Base-by-base conservation (phyloP, 345 rosid species). In the Arabidopsis suecica region DNA sequence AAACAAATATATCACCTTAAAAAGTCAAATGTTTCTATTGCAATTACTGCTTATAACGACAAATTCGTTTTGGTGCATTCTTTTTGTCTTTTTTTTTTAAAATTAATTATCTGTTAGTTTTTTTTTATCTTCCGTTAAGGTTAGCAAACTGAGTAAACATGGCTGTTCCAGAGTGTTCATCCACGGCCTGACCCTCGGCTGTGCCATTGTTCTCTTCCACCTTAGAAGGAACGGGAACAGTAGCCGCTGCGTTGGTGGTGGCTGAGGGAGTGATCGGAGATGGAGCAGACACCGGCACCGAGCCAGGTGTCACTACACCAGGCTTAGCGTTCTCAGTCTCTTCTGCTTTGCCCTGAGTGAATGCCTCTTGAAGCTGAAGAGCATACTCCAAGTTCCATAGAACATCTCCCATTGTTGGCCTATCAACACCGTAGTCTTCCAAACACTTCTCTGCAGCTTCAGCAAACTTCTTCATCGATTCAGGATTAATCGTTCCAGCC, bases 311-410 rank as follows among this genome's bases (percentile, higher is more conserved):
- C 5, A 79, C 87, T 1, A 82, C 89, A 18, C 68, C 80, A 3
- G 82, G 49, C 69, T 83, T 81, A 25, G 74, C 84, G 28, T 78
- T 69, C 72, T 79, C 82, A 13, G 58, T 44, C n/a, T 88, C 93
- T 30, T 86, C 89, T 1, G 80, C 62, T 75, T 85, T 83, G 11
- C 88, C 91, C 38, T 78, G 75, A 6, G 89, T 25, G 66, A 80
- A 88, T 1, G 90, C 81, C 73, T 88, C 93, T 74, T 90, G 93
- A 60, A 90, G 85, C 81, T 90, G 96, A 71, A 90, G 76, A 28
- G 96, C 82, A 74, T 74, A 79, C 51, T 74, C 82, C 76, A 79
- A 79, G 45, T 79, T 74, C 82, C 82, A 79, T 20, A 79, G 63
- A 45, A 79, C 82, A 74, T 79, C 82, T 55, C 82, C 79, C 82